Percentiles rank a stretch among this genome's conserved stretches.
Evolutionary conservation across 1,139 yeast genomes (phyloP).

Genomic region (Sugiyamaella novakii): DNA sequence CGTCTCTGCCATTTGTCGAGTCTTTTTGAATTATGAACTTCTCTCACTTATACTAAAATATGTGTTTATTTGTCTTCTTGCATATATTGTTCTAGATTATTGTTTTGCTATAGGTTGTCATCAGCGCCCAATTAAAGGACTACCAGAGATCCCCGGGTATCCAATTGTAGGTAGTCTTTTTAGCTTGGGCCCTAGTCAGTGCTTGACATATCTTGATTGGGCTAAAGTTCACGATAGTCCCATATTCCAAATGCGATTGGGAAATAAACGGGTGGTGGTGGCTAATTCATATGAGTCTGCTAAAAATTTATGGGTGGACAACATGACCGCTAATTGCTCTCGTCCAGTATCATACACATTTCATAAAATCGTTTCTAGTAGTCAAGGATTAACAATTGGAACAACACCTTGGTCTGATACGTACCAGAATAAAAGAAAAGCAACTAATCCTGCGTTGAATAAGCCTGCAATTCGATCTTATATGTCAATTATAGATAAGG

Average conservation of each 20-base stretch:
- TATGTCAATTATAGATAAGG: slow-evolving; percentile 49
- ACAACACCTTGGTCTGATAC: slow-evolving; percentile 69
- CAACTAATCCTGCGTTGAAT: slow-evolving; percentile 55
- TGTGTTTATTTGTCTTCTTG: neutral
- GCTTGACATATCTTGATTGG: slow-evolving; percentile 56
- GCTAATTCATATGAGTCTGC: slow-evolving; percentile 65
- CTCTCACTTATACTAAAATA: neutral
- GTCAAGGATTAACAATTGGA: slow-evolving; percentile 66
- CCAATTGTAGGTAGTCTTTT: slow-evolving; percentile 58
- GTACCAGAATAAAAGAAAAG: slow-evolving; percentile 56
- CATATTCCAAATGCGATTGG: slow-evolving; percentile 65
- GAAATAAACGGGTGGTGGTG: slow-evolving; percentile 58
- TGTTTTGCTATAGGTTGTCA: slow-evolving; percentile 30
- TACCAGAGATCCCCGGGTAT: slow-evolving; percentile 50
- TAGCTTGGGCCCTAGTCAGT: slow-evolving; percentile 55
- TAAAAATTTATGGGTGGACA: slow-evolving; percentile 55
- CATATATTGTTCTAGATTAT: slow-evolving; percentile 22
- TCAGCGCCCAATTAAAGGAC: slow-evolving; percentile 40
- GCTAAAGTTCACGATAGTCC: slow-evolving; percentile 45
- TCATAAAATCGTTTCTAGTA: slow-evolving; percentile 63
- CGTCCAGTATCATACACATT: slow-evolving; percentile 69
- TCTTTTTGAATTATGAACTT: neutral
- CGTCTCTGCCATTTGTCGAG: neutral
- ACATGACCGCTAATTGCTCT: slow-evolving; percentile 60
- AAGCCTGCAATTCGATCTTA: slow-evolving; percentile 41